Conservation (phyloP, 1,284 basidiomycete genomes). For the Omphalotus olearius region DNA sequence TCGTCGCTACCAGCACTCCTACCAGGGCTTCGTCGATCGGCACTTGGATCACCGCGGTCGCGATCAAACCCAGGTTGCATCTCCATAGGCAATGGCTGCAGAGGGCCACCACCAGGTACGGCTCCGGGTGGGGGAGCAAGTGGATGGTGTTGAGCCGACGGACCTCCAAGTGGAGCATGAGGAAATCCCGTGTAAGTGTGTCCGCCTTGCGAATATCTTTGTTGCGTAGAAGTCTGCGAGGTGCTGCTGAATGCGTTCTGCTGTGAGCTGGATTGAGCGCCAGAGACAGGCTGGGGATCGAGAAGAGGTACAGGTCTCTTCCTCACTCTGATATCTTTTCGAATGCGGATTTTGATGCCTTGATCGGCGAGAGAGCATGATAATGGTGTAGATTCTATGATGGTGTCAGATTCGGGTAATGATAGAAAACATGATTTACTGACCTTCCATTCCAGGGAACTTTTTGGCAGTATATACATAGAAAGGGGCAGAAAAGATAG, state of each 20-base stretch:
- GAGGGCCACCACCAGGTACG: conserved; percentile 10
- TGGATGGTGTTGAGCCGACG: conserved; percentile 3
- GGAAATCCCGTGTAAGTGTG: conserved; percentile 6
- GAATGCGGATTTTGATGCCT: conserved; percentile 89
- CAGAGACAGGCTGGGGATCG: conserved; percentile 2
- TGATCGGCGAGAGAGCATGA: conserved; percentile 88
- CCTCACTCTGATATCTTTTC: conserved; percentile 81
- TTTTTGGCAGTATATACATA: conserved; percentile 94
- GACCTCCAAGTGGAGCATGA: neutral
- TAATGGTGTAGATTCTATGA: conserved; percentile 77
- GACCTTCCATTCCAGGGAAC: conserved; percentile 91
- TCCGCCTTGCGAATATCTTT: neutral
- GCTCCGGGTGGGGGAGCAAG: conserved; percentile 11
- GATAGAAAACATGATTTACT: conserved; percentile 20
- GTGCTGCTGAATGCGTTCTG: neutral
- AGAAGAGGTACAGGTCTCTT: conserved; percentile 46
- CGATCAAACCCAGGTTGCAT: conserved; percentile 8
- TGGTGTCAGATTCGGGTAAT: conserved; percentile 9
- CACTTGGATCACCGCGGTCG: neutral
- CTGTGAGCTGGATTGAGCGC: neutral
- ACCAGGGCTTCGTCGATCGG: neutral
- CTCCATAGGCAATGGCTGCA: conserved; percentile 13
- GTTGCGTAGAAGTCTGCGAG: neutral
- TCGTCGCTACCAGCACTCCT: conserved; percentile 1
- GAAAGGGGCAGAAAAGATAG: conserved; percentile 81